Conservation (phyloP, 2,329 filamentous ascomycete genomes). For the Aureobasidium mangrovei region DNA sequence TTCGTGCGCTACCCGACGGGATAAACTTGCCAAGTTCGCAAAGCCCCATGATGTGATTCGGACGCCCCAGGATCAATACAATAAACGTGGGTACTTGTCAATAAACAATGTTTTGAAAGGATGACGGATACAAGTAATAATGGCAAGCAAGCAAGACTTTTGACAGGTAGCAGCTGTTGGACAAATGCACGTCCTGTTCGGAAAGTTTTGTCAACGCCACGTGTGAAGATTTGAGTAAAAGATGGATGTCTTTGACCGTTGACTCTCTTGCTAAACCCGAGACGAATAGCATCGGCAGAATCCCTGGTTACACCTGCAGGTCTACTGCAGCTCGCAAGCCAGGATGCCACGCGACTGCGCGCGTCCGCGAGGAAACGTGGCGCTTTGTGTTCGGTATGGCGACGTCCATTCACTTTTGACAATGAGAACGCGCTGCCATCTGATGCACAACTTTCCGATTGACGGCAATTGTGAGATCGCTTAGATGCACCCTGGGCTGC, state of each 20-base stretch:
- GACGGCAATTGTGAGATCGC: constrained; percentile 9
- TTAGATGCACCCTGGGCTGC: constrained; percentile 8
- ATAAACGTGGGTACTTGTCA: background rate
- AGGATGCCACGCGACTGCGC: constrained; percentile 13
- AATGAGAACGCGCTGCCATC: background rate
- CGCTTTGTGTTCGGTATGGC: constrained; percentile 9
- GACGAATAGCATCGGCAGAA: constrained; percentile 3
- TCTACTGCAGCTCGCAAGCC: background rate
- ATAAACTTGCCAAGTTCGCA: background rate
- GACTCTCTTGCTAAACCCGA: constrained; percentile 3
- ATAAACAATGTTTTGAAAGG: background rate
- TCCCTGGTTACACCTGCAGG: constrained; percentile 8
- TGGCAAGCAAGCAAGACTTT: background rate
- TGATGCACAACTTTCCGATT: constrained; percentile 9
- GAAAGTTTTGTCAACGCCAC: constrained; percentile 7
- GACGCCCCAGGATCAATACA: background rate
- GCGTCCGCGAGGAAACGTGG: constrained; percentile 11
- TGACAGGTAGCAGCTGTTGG: background rate
- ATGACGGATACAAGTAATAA: background rate
- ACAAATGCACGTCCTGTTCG: constrained; percentile 4
- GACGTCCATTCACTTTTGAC: constrained; percentile 9
- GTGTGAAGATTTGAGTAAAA: constrained; percentile 6
- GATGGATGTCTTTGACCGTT: constrained; percentile 9
- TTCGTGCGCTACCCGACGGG: background rate
- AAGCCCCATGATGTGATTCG: constrained; percentile 1